Percentiles rank a stretch among this genome's conserved stretches.
Conservation (phyloP, 1,139 yeast species). For the Blastobotrys indianensis region DNA sequence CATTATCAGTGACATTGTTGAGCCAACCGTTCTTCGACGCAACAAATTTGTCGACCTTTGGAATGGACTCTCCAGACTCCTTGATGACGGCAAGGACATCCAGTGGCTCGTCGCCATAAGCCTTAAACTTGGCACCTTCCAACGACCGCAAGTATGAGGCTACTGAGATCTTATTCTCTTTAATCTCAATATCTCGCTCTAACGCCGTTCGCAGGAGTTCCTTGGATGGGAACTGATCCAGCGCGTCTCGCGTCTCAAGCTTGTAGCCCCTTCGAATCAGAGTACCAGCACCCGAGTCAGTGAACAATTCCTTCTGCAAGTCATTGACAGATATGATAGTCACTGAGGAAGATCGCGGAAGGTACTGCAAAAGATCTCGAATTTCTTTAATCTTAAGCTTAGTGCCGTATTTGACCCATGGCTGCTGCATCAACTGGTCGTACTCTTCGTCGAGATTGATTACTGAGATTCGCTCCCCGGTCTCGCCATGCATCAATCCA, state of each 20-base stretch:
- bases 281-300: constrained; percentile 99
- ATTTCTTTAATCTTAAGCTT: constrained; percentile 94
- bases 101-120: constrained; percentile 93
- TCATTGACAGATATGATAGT: constrained; percentile 95
- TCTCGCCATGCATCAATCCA: constrained; percentile 87
- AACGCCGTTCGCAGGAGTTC: constrained; percentile 73
- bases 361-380: constrained; percentile 83
- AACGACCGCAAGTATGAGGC: constrained; percentile 76
- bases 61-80: constrained; percentile 41
- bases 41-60: constrained; percentile 81
- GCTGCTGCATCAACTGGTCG: constrained; percentile 80
- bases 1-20: constrained; percentile 92
- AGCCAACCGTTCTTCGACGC: constrained; percentile 94
- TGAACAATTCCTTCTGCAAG: constrained; percentile 91
- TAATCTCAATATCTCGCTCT: constrained; percentile 68
- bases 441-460: constrained; percentile 96
- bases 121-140: constrained; percentile 57
- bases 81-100: constrained; percentile 86
- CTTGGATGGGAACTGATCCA: constrained; percentile 65
- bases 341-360: constrained; percentile 95
- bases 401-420: constrained; percentile 99
- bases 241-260: constrained; percentile 58
- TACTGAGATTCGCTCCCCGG: constrained; percentile 82
- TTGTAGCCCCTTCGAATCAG: constrained; percentile 95
- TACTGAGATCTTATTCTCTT: constrained; percentile 64